Percentiles rank a stretch among this genome's conserved stretches.
Evolutionary conservation across 2,329 filamentous ascomycete species (phyloP).

Genomic region (Camptophora hylomeconis): DNA sequence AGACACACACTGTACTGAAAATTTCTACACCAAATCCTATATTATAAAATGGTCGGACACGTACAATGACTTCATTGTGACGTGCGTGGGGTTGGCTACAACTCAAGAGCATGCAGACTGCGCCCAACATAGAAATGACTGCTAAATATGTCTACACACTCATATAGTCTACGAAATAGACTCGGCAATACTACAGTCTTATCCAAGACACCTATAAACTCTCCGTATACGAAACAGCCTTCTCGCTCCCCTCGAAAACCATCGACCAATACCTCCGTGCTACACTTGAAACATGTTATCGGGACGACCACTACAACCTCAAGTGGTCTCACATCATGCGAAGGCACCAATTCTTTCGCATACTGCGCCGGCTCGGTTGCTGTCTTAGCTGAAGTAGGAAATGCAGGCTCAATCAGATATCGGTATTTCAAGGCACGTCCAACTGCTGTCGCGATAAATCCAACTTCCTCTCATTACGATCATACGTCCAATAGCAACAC

Average conservation of each 20-base stretch:
- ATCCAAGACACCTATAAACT: constrained; percentile 9
- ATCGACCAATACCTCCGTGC: constrained; percentile 6
- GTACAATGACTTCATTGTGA: no score
- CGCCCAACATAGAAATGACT: constrained; percentile 4
- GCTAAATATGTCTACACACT: constrained; percentile 14
- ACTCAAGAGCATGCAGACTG: no score
- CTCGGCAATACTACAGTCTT: constrained; percentile 9
- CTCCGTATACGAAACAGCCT: constrained; percentile 7
- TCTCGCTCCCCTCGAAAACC: constrained; percentile 7
- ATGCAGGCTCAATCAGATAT: constrained; percentile 52
- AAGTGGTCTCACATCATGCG: constrained; percentile 72
- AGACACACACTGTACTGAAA: no score
- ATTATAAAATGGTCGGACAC: no score
- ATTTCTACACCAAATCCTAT: no score
- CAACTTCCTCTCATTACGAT: constrained; percentile 39
- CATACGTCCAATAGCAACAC: constrained; percentile 44
- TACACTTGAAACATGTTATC: constrained; percentile 40
- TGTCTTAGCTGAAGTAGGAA: constrained; percentile 72
- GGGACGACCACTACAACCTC: constrained; percentile 78
- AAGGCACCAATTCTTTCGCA: constrained; percentile 59
- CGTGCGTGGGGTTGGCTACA: no score
- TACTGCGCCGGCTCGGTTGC: constrained; percentile 88
- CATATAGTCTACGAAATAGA: constrained; percentile 16
- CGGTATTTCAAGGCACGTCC: constrained; percentile 85
- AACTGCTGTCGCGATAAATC: constrained; percentile 52